Evolutionary conservation across 352 stramenopile species (phyloP).

Genomic region (Blastocystis sp.): DNA sequence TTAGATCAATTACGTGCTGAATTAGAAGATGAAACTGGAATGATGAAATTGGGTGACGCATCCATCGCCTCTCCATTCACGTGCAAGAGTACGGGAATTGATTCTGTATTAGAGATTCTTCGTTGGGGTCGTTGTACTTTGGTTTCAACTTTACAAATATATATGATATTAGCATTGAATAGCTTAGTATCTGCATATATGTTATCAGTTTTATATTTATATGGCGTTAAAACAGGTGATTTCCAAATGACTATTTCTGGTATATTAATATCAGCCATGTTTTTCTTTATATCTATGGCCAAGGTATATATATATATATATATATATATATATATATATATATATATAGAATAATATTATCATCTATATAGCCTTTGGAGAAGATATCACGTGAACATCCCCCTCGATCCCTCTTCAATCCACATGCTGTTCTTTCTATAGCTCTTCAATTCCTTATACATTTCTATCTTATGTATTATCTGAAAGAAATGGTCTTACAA

Average conservation of each 20-base stretch:
- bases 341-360: no score
- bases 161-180: slow-evolving; percentile 93
- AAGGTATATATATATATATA: no score
- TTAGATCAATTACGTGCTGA: slow-evolving; percentile 39
- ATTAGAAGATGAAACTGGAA: slow-evolving; percentile 54
- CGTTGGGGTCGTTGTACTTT: slow-evolving; percentile 89
- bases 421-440: slow-evolving; percentile 73
- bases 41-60: slow-evolving; percentile 93
- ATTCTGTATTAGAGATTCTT: slow-evolving; percentile 79
- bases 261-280: slow-evolving; percentile 53
- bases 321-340: no score
- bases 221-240: slow-evolving; percentile 95
- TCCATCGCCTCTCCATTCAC: slow-evolving; percentile 97
- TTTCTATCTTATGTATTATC: slow-evolving; percentile 69
- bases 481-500: slow-evolving; percentile 66
- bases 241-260: slow-evolving; percentile 64
- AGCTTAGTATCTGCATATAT: slow-evolving; percentile 90
- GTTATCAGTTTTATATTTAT: slow-evolving; percentile 85
- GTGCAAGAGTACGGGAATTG: slow-evolving; percentile 59
- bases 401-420: slow-evolving; percentile 78
- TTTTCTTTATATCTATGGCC: slow-evolving; percentile 62
- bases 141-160: slow-evolving; percentile 95
- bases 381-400: slow-evolving; percentile 73
- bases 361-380: slow-evolving; percentile 67
- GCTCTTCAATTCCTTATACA: slow-evolving; percentile 80